Conservation (phyloP, 164 flowering plant species). For the Stephania yunnanensis region DNA sequence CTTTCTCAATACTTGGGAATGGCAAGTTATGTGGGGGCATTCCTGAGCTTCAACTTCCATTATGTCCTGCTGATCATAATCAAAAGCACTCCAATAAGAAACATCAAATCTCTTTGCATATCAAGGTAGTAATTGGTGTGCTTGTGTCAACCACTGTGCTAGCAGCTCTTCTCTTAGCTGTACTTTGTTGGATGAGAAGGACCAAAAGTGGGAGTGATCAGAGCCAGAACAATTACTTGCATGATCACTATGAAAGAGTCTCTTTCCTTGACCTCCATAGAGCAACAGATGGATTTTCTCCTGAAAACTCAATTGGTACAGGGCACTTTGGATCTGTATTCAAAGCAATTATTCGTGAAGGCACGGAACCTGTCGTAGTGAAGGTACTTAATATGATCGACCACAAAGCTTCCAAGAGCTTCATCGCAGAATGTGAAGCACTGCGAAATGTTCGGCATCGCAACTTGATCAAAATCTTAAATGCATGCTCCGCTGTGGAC, state of each 20-base stretch:
- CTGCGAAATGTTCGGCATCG: constrained; percentile 12
- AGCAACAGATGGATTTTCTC: constrained; percentile 13
- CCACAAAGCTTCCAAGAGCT: constrained; percentile 7
- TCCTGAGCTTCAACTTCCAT: background rate
- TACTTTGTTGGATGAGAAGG: background rate
- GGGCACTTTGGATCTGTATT: constrained; percentile 12
- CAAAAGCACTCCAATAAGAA: background rate
- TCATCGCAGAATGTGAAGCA: constrained; percentile 13
- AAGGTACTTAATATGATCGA: constrained; percentile 10
- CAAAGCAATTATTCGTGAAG: background rate
- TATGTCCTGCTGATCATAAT: background rate
- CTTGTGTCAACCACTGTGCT: background rate
- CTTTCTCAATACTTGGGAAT: constrained; percentile 9
- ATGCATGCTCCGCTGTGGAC: constrained; percentile 11
- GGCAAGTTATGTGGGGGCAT: constrained; percentile 6
- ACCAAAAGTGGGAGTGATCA: background rate
- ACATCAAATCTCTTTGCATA: background rate
- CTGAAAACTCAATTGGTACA: constrained; percentile 7
- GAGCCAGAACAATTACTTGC: background rate
- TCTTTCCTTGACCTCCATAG: constrained; percentile 6
- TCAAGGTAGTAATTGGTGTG: background rate
- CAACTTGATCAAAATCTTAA: constrained; percentile 9
- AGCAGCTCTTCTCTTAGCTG: background rate
- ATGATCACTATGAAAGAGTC: background rate
- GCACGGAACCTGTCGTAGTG: background rate